phyloP scores from a whole-genome alignment of 2,329 filamentous ascomycete genomes.

The Talaromyces sp. region DNA sequence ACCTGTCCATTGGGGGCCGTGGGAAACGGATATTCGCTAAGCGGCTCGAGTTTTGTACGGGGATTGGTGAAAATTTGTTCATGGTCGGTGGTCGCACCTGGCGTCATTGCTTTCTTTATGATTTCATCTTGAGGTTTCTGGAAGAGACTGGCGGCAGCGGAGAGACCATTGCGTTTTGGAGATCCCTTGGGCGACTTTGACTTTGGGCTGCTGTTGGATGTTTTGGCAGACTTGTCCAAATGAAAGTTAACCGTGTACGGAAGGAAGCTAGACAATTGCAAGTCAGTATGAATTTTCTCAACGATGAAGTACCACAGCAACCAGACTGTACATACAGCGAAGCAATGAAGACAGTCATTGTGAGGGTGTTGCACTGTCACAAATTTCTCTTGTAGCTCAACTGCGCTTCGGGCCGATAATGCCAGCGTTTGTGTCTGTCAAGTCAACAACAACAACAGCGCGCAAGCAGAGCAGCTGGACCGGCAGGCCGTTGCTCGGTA shows the following conservation, averaged over 20 bases:
- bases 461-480: not conserved
- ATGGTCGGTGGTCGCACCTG: slow-evolving; percentile 42
- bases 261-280: slow-evolving; percentile 64
- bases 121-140: slow-evolving; percentile 26
- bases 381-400: not conserved
- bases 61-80: slow-evolving; percentile 39
- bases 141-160: slow-evolving; percentile 34
- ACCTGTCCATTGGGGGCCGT: slow-evolving; percentile 34
- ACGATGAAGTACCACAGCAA: not conserved
- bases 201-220: slow-evolving; percentile 28
- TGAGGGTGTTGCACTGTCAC: slow-evolving; percentile 19
- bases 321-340: slow-evolving; percentile 49
- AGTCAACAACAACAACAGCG: not conserved
- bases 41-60: slow-evolving; percentile 25
- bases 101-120: slow-evolving; percentile 32
- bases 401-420: not conserved
- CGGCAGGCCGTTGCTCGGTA: not conserved
- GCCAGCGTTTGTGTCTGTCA: not conserved
- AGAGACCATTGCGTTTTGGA: not conserved
- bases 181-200: slow-evolving; percentile 21
- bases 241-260: slow-evolving; percentile 91
- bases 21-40: slow-evolving; percentile 33
- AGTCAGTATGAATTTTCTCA: not conserved
- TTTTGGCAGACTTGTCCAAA: slow-evolving; percentile 31
- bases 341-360: slow-evolving; percentile 60